Evolutionary conservation across 129 eudicot species (phyloP).

Genomic region (Flaveria trinervia): DNA sequence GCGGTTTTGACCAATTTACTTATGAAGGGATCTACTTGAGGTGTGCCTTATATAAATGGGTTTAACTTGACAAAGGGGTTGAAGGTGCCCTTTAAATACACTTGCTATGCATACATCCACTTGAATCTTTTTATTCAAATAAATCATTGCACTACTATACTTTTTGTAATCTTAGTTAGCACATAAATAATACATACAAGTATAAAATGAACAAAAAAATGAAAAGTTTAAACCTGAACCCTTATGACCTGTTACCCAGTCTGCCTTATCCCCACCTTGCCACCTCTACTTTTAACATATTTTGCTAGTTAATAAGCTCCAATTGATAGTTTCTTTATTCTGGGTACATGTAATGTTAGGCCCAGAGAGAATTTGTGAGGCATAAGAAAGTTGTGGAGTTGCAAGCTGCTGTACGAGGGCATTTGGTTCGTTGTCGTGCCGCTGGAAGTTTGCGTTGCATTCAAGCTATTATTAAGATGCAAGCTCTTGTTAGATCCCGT

Average conservation of each 20-base stretch:
- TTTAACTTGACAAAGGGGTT: neutral
- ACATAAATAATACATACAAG: neutral
- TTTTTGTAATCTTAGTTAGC: neutral
- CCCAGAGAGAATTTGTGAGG: conserved; percentile 50
- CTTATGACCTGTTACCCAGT: conserved; percentile 3
- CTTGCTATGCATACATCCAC: neutral
- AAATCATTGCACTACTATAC: neutral
- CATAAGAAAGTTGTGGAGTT: conserved; percentile 50
- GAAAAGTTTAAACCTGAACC: neutral
- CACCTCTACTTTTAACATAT: neutral
- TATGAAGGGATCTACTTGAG: neutral
- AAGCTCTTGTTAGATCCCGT: conserved; percentile 73
- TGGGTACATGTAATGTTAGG: conserved; percentile 48
- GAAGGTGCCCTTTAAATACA: neutral
- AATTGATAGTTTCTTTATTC: conserved; percentile 17
- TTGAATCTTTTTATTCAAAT: neutral
- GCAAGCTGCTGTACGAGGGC: conserved; percentile 95
- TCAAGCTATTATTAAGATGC: conserved; percentile 80
- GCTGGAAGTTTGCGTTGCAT: conserved; percentile 85
- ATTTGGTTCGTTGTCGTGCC: conserved; percentile 82
- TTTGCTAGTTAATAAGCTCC: neutral
- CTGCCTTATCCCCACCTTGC: neutral
- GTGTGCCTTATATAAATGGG: neutral
- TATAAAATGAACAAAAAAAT: neutral
- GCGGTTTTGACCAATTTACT: neutral